Evolutionary conservation across 768 basidiomycete species (phyloP).

Genomic region (Amanita rubescens): DNA sequence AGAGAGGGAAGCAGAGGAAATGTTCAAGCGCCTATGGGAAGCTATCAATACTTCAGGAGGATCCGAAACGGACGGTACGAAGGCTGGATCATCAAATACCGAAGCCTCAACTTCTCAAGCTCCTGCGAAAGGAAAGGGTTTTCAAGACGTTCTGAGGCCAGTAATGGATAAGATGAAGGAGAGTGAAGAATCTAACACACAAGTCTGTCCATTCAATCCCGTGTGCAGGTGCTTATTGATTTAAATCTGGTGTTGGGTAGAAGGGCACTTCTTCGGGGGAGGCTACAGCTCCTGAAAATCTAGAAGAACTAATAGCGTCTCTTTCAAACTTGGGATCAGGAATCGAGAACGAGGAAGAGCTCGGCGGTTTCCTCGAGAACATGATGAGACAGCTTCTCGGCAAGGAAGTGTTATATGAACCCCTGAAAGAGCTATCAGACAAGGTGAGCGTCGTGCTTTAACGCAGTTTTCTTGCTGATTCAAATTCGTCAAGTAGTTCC

Average conservation of each 20-base stretch:
- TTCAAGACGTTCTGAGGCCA: conserved; percentile 63
- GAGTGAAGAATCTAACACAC: conserved; percentile 45
- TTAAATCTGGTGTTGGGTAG: too few relatives aligned
- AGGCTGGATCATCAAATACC: conserved; percentile 8
- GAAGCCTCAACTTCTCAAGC: neutral
- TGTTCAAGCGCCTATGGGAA: conserved; percentile 61
- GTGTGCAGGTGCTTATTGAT: neutral
- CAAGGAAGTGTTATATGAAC: conserved; percentile 82
- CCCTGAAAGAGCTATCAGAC: conserved; percentile 70
- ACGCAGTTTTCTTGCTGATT: neutral
- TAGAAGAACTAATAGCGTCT: conserved; percentile 48
- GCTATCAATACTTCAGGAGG: conserved; percentile 33
- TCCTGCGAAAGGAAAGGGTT: conserved; percentile 21
- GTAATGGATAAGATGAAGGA: conserved; percentile 71
- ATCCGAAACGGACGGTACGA: conserved; percentile 4
- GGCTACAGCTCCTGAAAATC: conserved; percentile 26
- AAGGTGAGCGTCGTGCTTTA: conserved; percentile 38
- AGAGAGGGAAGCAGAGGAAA: conserved; percentile 26
- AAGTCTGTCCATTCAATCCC: conserved; percentile 26
- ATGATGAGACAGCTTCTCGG: conserved; percentile 81
- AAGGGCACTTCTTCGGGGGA: conserved; percentile 12
- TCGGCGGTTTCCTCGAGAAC: conserved; percentile 64
- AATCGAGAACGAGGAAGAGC: conserved; percentile 36
- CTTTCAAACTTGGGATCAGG: conserved; percentile 33
- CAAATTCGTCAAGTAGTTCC: conserved; percentile 46